Evolutionary conservation across 441 rosid species (phyloP).

Genomic region (Geranium incanum): DNA sequence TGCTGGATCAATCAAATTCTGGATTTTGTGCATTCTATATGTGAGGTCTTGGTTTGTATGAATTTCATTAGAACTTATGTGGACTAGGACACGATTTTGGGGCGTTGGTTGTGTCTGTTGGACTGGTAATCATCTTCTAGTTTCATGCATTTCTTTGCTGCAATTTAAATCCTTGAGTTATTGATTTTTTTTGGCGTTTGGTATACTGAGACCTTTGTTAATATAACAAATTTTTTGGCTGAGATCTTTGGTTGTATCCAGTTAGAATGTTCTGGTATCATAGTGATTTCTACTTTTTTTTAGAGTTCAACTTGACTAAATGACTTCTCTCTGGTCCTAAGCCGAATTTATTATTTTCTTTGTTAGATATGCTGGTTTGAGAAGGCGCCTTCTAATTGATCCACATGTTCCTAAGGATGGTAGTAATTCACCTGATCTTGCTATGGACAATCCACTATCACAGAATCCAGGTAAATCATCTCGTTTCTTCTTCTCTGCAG

Average conservation of each 20-base stretch:
- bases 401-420: constrained; percentile 61
- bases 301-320: not conserved
- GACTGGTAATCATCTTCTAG: not conserved
- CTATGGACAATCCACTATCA: constrained; percentile 78
- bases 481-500: constrained; percentile 7
- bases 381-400: constrained; percentile 72
- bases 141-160: not conserved
- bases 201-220: not conserved
- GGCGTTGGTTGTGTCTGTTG: too few relatives aligned
- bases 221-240: not conserved
- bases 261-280: not conserved
- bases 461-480: constrained; percentile 66
- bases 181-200: not conserved
- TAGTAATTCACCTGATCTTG: constrained; percentile 52
- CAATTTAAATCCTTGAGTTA: not conserved
- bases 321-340: not conserved
- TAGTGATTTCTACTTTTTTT: not conserved
- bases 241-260: not conserved
- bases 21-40: too few relatives aligned
- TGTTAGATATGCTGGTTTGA: constrained; percentile 66
- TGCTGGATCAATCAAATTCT: not conserved
- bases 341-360: not conserved
- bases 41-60: not conserved
- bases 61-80: not conserved
- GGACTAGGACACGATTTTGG: too few relatives aligned